Evolutionary conservation across 2,329 filamentous ascomycete genomes (phyloP), one percentile per base, ranked within the genome.

Genomic region (Furcasterigmium sp.): DNA sequence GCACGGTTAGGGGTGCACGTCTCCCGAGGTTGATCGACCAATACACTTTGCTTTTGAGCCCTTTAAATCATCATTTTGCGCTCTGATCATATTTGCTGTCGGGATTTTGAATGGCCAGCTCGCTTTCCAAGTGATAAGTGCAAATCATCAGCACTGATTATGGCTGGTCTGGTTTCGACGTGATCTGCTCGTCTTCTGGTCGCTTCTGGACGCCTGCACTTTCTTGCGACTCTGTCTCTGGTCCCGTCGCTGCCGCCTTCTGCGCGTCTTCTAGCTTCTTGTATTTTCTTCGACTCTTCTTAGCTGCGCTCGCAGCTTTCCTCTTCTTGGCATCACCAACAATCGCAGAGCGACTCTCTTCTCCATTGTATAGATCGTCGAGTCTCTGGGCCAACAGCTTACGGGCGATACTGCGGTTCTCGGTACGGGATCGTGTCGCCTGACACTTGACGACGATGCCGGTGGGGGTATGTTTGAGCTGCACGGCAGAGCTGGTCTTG

Each of bases 391-490:
- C 87, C 23, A 96, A 73, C 34, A 95, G 70, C 51, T 82, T 73
- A 32, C 91, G 78, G 11, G 93, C 93, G 49, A 88, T 84, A 62
- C 86, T 91, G 50, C 91, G 80, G 62, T 98, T 98, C 65, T 95
- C 87, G 45, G 78, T 78, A 15, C 89, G 81, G 2, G 87, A 94
- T 38, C 93, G 83, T 8, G 93, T 97, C 17, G 85, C 89, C 66
- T 98, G 93, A 44, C 82, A 91, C 68, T 98, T 98, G 50, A 98
- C 80, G 13, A 97, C 91, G 42, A 96, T 81, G 48, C 91, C 91
- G 1, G 91, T 95, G 6, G 91, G 89, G 14, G 86, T 68, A 63
- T 98, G 93, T 53, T 85, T 93, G 28, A 98, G 74, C 62, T 98
- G 93, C 3, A 96, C 91, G 29, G 91, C 91, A 0, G 88, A 96